Evolutionary conservation across 1,139 yeast species (phyloP).

Genomic region (Blastobotrys ciferrii): DNA sequence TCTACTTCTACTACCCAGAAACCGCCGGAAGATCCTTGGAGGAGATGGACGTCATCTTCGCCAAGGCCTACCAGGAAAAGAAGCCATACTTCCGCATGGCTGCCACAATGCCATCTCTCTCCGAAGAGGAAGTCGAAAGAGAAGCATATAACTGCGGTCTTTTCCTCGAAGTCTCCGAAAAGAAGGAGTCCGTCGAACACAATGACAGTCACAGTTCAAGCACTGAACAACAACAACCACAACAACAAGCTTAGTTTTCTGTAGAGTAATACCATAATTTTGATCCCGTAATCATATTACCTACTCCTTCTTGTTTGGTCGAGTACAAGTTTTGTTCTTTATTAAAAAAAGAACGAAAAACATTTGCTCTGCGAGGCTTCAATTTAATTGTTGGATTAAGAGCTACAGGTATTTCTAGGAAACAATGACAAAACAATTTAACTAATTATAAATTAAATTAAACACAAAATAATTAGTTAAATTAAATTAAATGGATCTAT

Average conservation of each 20-base stretch:
- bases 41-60: constrained; percentile 60
- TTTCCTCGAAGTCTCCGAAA: constrained; percentile 14
- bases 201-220: not conserved
- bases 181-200: not conserved
- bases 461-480: too few species aligned
- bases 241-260: not conserved
- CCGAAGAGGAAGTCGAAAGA: constrained; percentile 28
- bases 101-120: constrained; percentile 30
- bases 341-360: too few species aligned
- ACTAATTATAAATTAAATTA: too few species aligned
- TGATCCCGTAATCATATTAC: not conserved
- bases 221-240: not conserved
- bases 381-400: too few species aligned
- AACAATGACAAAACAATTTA: too few species aligned
- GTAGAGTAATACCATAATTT: not conserved
- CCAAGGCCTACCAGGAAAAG: constrained; percentile 34
- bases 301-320: not conserved
- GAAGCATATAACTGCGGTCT: constrained; percentile 34
- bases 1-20: constrained; percentile 67
- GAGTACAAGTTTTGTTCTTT: not conserved
- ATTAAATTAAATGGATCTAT: too few species aligned
- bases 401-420: too few species aligned
- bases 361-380: too few species aligned
- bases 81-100: constrained; percentile 33
- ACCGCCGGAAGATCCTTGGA: constrained; percentile 62